Conservation (phyloP, 495 filamentous ascomycete genomes). For the Talaromyces ruber region DNA sequence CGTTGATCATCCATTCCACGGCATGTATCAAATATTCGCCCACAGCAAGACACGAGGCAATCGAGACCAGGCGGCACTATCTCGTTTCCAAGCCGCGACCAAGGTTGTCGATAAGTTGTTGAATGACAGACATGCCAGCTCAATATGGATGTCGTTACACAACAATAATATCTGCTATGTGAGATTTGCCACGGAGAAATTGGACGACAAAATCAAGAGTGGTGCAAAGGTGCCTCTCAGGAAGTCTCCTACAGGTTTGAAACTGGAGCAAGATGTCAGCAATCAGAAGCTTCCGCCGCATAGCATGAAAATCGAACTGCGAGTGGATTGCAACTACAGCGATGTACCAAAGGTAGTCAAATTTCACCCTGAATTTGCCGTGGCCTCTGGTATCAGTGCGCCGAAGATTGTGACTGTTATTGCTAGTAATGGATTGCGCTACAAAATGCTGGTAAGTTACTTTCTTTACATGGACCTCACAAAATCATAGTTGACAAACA, state of each 20-base stretch:
- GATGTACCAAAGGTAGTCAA: conserved; percentile 59
- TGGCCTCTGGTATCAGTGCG: conserved; percentile 83
- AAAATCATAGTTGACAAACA: not conserved
- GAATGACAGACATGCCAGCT: conserved; percentile 30
- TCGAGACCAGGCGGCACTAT: conserved; percentile 64
- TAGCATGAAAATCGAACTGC: conserved; percentile 76
- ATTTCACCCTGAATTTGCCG: conserved; percentile 63
- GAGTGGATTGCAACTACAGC: conserved; percentile 65
- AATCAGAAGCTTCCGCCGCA: conserved; percentile 69
- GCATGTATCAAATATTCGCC: conserved; percentile 91
- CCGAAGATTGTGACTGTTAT: conserved; percentile 84
- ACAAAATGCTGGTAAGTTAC: conserved; percentile 68
- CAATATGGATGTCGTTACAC: conserved; percentile 58
- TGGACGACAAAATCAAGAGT: conserved; percentile 54
- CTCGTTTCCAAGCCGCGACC: conserved; percentile 62
- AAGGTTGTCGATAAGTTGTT: conserved; percentile 54
- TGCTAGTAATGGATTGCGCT: conserved; percentile 64
- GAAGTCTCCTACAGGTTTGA: conserved; percentile 44
- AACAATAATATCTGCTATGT: conserved; percentile 68
- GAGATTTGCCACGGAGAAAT: conserved; percentile 56
- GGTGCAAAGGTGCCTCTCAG: conserved; percentile 56
- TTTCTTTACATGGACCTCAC: not conserved
- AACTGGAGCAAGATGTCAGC: conserved; percentile 48
- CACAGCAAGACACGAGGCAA: conserved; percentile 56
- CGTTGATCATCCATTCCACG: conserved; percentile 87